Evolutionary conservation across 2,329 filamentous ascomycete species (phyloP).

Genomic region (Metarhizium anisopliae): DNA sequence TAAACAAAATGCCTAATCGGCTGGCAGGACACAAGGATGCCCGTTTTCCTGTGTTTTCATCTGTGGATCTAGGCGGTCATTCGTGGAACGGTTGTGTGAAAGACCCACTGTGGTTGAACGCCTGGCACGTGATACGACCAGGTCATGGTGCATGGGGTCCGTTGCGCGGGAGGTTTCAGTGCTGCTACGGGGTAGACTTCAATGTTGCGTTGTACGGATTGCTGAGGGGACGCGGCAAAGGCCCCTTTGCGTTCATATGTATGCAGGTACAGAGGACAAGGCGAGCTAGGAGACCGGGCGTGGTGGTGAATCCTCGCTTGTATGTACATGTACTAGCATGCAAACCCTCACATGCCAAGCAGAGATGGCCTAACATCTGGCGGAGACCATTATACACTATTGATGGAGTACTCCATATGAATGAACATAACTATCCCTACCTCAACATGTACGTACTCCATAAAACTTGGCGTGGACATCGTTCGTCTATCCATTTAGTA

Average conservation of each 20-base stretch:
- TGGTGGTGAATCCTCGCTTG: no score
- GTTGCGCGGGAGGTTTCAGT: no score
- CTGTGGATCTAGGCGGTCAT: slow-evolving; percentile 1
- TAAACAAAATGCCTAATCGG: slow-evolving; percentile 11
- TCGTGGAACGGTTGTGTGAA: not conserved
- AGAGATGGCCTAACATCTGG: not conserved
- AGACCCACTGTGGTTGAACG: not conserved
- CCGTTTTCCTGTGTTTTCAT: not conserved
- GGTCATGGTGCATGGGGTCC: no score
- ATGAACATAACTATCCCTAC: no score
- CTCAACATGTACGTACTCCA: no score
- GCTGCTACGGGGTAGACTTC: no score
- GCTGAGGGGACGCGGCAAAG: no score
- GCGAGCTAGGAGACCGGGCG: not conserved
- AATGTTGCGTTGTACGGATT: not conserved
- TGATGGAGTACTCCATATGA: no score
- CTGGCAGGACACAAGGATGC: slow-evolving; percentile 1
- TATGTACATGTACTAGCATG: not conserved
- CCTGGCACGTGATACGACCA: not conserved
- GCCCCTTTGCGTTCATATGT: no score
- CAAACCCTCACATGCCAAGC: not conserved
- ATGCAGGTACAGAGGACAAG: not conserved
- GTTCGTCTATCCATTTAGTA: no score
- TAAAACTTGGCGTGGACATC: no score
- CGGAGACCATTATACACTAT: no score